Percentiles rank a stretch among this genome's conserved stretches.
These are phyloP conservation scores for Cercophora sp. DNA, from an alignment of 495 filamentous ascomycete genomes.

Conservation along the genomic window DNA sequence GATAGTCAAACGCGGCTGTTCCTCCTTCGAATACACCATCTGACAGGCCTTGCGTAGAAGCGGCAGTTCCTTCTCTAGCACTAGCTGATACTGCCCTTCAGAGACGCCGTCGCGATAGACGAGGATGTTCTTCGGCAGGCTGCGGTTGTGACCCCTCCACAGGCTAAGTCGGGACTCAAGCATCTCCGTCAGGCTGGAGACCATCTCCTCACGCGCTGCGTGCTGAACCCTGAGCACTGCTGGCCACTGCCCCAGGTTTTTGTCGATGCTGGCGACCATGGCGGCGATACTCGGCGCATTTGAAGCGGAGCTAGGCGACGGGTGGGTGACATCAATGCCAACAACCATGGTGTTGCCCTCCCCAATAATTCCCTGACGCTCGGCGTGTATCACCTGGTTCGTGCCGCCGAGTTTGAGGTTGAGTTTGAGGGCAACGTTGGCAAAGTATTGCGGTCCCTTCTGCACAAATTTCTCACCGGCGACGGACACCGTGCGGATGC, in stretches of 20 bases:
- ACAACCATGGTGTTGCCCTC: not conserved
- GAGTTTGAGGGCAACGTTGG: slow-evolving; percentile 42
- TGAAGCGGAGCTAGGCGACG: not conserved
- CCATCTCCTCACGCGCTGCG: not conserved
- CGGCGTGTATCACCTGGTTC: not conserved
- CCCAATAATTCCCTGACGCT: not conserved
- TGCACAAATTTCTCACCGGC: slow-evolving; percentile 50
- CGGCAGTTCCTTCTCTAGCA: slow-evolving; percentile 22
- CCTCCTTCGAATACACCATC: not conserved
- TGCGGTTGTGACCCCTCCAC: slow-evolving; percentile 51
- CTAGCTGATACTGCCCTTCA: slow-evolving; percentile 66
- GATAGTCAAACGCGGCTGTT: slow-evolving; percentile 45
- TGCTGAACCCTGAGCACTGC: not conserved
- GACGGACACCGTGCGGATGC: slow-evolving; percentile 62
- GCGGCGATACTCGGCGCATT: slow-evolving; percentile 1
- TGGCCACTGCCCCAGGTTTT: not conserved
- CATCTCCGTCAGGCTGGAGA: slow-evolving; percentile 45
- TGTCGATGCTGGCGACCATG: slow-evolving; percentile 10
- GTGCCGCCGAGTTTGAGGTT: not conserved
- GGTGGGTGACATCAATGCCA: slow-evolving; percentile 1
- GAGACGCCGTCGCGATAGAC: slow-evolving; percentile 86
- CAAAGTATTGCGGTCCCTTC: slow-evolving; percentile 49
- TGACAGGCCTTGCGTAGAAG: slow-evolving; percentile 9
- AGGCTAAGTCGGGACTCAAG: slow-evolving; percentile 53
- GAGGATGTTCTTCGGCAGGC: slow-evolving; percentile 64